These are phyloP conservation scores for Pulchroboletus neoregius DNA, from an alignment of 1,284 basidiomycete genomes.

Conservation along the genomic window DNA sequence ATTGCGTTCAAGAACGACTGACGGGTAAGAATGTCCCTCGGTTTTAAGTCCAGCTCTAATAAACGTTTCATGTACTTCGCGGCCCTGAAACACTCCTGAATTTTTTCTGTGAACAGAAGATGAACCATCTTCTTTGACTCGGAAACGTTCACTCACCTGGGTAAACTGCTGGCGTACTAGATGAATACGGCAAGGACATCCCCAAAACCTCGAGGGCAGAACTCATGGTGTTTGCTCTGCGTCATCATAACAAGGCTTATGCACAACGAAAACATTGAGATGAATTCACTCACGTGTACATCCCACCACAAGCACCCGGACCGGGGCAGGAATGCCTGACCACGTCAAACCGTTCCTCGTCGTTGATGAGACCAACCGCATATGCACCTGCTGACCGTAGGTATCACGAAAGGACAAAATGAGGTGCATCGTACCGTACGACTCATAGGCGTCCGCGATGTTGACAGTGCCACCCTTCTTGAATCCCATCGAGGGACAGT, in stretches of 20 bases:
- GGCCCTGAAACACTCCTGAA: conserved; percentile 80
- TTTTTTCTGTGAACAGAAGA: conserved; percentile 54
- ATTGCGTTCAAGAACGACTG: conserved; percentile 92
- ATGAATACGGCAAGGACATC: conserved; percentile 87
- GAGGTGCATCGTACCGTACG: conserved; percentile 50
- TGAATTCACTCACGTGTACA: conserved; percentile 64
- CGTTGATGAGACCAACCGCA: conserved; percentile 67
- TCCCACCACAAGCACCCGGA: conserved; percentile 74
- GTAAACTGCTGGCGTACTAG: conserved; percentile 79
- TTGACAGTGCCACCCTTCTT: conserved; percentile 78
- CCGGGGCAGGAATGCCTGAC: conserved; percentile 82
- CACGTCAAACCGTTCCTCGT: conserved; percentile 77
- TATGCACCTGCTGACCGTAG: conserved; percentile 54
- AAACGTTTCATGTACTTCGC: conserved; percentile 80
- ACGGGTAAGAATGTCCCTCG: conserved; percentile 88
- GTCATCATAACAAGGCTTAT: not conserved
- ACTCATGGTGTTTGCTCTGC: conserved; percentile 84
- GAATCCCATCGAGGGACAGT: conserved; percentile 76
- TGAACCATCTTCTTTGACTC: conserved; percentile 4
- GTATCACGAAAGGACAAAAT: not conserved
- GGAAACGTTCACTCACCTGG: conserved; percentile 45
- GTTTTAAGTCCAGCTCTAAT: conserved; percentile 85
- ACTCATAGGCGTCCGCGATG: conserved; percentile 80
- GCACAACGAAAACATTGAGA: not conserved
- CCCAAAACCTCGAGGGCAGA: conserved; percentile 88